Evolutionary conservation across 257 asterid species (phyloP).

Genomic region (Plectranthus barbatus): DNA sequence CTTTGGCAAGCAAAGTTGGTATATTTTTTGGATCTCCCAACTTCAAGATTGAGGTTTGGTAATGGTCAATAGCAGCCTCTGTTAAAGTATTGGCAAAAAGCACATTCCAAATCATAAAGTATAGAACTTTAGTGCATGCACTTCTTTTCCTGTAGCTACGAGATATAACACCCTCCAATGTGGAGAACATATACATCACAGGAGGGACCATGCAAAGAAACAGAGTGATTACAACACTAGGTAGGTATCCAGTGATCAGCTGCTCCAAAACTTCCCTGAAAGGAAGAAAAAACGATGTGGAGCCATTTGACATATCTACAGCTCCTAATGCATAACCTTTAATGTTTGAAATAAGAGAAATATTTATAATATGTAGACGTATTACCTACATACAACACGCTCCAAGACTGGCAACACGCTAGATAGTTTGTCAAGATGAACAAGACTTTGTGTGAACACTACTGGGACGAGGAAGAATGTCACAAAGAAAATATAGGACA

Average conservation of each 20-base stretch:
- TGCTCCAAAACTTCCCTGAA: slow-evolving; percentile 61
- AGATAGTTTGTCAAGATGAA: slow-evolving; percentile 74
- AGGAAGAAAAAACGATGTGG: too few species aligned
- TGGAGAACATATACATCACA: slow-evolving; percentile 74
- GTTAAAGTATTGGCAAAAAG: slow-evolving; percentile 84
- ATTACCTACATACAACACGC: slow-evolving; percentile 51
- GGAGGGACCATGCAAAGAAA: slow-evolving; percentile 84
- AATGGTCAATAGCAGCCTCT: slow-evolving; percentile 72
- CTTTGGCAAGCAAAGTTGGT: slow-evolving; percentile 68
- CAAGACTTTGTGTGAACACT: slow-evolving; percentile 80
- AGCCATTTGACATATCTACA: background rate
- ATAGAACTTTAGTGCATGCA: slow-evolving; percentile 62
- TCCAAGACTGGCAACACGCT: slow-evolving; percentile 59
- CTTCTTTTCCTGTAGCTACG: slow-evolving; percentile 89
- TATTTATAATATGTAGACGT: background rate
- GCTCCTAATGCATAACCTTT: background rate
- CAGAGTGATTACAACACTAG: slow-evolving; percentile 73
- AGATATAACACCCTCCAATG: slow-evolving; percentile 83
- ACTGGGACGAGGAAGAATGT: slow-evolving; percentile 83
- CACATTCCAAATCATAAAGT: slow-evolving; percentile 87
- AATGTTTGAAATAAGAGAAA: background rate
- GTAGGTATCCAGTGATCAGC: slow-evolving; percentile 82
- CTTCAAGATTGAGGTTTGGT: slow-evolving; percentile 39
- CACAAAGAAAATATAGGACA: slow-evolving; percentile 61
- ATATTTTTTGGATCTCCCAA: slow-evolving; percentile 57